Base-by-base conservation (phyloP, 2,329 filamentous ascomycete genomes). In the Ceratocystis cacaofunesta region DNA sequence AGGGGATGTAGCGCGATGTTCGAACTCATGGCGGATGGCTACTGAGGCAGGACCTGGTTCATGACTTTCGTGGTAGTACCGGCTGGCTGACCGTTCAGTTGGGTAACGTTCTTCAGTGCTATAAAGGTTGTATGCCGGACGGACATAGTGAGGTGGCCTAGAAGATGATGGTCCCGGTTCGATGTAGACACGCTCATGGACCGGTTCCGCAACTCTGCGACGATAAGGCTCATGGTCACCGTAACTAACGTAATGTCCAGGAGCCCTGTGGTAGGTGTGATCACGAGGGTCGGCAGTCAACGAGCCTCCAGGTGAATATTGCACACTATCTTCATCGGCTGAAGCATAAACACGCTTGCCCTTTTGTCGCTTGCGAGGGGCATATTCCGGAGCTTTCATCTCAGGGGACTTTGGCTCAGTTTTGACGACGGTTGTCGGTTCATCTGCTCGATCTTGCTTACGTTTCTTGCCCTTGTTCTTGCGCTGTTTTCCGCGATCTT, bases 371-470 rank as follows among this genome's bases (percentile, higher is more conserved):
- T 86, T 87, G 69, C 75, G 76, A 8, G 84, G 80, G 61, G 82
- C 78, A 41, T 78, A 73, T 67, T 80, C 78, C n/a, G 80, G 76
- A 22, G 79, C 78, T 68, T 76, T 76, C 62, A 85, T 73, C 5
- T 84, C 86, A 1, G 82, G 80, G 1, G 85, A 87, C 61, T 77
- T 78, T n/a, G 85, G 85, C 71, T 88, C 85, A 28, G 79, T 75
- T 70, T 87, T 88, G 70, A 87, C 85, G 68, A 79, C 81, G 43
- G 78, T 52, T 74, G 71, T 68, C 80, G 80, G 62, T 73, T 75
- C 71, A 74, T 77, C 76, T 77, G 77, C 70, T 28, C 61, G 64
- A 8, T 65, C 66, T 74, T 76, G 67, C 74, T 80, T 79, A 69
- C 77, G 76, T 68, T 76, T 81, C 71, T 82, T 85, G 70, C 79